Evolutionary conservation across 768 basidiomycete species (phyloP).

Genomic region (Rhizopogon vulgaris): DNA sequence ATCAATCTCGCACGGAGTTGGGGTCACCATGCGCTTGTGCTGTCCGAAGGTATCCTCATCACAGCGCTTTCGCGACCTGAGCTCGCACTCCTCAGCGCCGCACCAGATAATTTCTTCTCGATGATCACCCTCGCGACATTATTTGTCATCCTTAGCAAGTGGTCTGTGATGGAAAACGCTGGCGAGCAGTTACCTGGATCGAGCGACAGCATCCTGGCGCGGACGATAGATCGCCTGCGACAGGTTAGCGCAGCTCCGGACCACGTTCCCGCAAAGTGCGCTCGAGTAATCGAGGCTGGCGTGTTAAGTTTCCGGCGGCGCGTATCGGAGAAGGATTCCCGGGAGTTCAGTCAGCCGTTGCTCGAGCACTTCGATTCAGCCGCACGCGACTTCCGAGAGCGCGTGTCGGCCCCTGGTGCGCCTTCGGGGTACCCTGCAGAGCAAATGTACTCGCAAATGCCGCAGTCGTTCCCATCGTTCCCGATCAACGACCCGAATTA

Average conservation of each 20-base stretch:
- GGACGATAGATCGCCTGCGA: slow-evolving; percentile 28
- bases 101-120: slow-evolving; percentile 35
- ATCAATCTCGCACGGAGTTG: slow-evolving; percentile 28
- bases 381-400: slow-evolving; percentile 11
- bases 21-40: slow-evolving; percentile 32
- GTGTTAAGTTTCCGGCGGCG: slow-evolving; percentile 25
- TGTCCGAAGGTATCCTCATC: slow-evolving; percentile 33
- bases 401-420: slow-evolving; percentile 5
- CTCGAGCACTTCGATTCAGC: slow-evolving; percentile 16
- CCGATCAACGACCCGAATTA: slow-evolving; percentile 23
- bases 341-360: slow-evolving; percentile 14
- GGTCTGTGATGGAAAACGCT: slow-evolving; percentile 30
- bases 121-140: slow-evolving; percentile 40
- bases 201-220: slow-evolving; percentile 31
- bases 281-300: slow-evolving; percentile 33
- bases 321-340: slow-evolving; percentile 17
- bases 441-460: slow-evolving; percentile 10
- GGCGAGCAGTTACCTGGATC: slow-evolving; percentile 30
- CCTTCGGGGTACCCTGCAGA: slow-evolving; percentile 1
- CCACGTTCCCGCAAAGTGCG: slow-evolving; percentile 35
- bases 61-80: slow-evolving; percentile 28
- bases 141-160: slow-evolving; percentile 37
- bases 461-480: slow-evolving; percentile 15
- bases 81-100: slow-evolving; percentile 29
- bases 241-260: slow-evolving; percentile 32